Evolutionary conservation across 331 rosid genomes (phyloP).

Genomic region (Telfairia occidentalis): DNA sequence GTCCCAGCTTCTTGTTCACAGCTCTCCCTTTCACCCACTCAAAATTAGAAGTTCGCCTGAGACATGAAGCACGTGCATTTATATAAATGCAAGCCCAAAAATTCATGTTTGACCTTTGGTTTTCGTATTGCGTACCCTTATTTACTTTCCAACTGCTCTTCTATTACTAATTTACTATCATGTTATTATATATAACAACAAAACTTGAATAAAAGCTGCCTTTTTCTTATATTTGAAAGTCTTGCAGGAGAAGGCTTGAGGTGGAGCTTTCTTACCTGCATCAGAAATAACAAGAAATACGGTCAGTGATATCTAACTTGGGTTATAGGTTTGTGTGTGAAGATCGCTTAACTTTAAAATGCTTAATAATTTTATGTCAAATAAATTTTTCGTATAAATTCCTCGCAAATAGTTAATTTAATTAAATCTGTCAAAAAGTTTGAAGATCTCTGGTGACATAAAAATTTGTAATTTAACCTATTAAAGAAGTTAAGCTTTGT

Average conservation of each 20-base stretch:
- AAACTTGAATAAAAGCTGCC: background rate
- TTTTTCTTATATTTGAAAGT: background rate
- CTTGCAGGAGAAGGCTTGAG: background rate
- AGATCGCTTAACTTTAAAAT: too few species aligned
- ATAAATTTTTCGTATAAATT: too few species aligned
- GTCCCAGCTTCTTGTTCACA: slow-evolving; percentile 24
- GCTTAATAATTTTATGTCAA: too few species aligned
- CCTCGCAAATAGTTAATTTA: too few species aligned
- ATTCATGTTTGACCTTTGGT: background rate
- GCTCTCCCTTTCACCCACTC: background rate
- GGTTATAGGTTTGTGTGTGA: too few species aligned
- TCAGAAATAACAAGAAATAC: background rate
- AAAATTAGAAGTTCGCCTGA: slow-evolving; percentile 2
- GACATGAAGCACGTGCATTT: slow-evolving; percentile 5
- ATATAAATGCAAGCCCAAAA: slow-evolving; percentile 5
- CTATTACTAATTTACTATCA: slow-evolving; percentile 22
- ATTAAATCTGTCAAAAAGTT: too few species aligned
- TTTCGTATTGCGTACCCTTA: slow-evolving; percentile 27
- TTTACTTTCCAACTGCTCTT: slow-evolving; percentile 18
- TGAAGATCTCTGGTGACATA: too few species aligned
- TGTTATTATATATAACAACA: background rate
- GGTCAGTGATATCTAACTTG: background rate
- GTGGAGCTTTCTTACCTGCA: background rate
- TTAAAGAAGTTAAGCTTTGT: background rate
- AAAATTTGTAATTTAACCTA: too few species aligned